phyloP scores from a whole-genome alignment of 768 basidiomycete genomes.

The Rhodotorula diobovata region DNA sequence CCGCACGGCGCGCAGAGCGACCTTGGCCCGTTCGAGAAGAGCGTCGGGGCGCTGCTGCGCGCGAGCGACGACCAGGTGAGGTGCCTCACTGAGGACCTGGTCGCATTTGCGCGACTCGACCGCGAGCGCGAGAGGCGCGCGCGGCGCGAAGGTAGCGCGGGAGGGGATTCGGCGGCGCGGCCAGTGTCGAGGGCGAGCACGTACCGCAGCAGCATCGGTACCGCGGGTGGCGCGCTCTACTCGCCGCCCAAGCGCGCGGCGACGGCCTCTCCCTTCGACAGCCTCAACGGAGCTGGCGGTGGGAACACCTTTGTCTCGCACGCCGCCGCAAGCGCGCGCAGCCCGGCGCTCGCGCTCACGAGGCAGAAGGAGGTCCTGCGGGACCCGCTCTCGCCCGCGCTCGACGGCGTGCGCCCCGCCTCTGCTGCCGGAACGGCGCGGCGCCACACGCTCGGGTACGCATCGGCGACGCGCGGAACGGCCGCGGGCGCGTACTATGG shows the following conservation, averaged over 20 bases:
- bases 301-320: constrained; percentile 22
- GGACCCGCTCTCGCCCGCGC: constrained; percentile 16
- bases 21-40: constrained; percentile 27
- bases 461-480: not conserved
- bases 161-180: not conserved
- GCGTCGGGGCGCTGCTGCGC: constrained; percentile 19
- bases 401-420: not conserved
- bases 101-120: constrained; percentile 27
- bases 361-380: constrained; percentile 17
- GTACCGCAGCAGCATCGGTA: not conserved
- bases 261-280: constrained; percentile 12
- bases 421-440: not conserved
- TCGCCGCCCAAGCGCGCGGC: constrained; percentile 21
- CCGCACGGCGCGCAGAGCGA: not conserved
- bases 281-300: constrained; percentile 20
- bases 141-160: not conserved
- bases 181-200: constrained; percentile 18
- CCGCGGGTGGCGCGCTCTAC: not conserved
- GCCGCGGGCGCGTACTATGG: no score
- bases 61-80: constrained; percentile 38
- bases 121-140: constrained; percentile 16
- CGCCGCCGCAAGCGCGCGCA: constrained; percentile 1
- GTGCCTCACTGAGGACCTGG: constrained; percentile 27
- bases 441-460: not conserved
- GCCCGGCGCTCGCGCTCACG: not conserved